Evolutionary conservation across 148 eudicot species (phyloP).

Genomic region (Rhododendron griersonianum): DNA sequence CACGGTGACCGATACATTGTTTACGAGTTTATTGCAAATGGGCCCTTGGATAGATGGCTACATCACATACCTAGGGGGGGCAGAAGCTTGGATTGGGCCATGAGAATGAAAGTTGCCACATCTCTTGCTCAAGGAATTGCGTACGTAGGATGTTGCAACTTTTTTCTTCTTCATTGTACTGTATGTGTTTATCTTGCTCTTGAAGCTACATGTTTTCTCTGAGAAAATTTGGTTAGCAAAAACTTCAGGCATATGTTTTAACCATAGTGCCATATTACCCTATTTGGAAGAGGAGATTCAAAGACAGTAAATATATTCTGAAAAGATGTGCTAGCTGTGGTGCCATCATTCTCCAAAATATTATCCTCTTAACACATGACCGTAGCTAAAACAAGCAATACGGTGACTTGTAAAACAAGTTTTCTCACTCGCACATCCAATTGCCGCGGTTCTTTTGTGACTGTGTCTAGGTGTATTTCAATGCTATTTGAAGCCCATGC

Average conservation of each 20-base stretch:
- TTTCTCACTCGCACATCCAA: neutral
- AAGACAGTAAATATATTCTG: neutral
- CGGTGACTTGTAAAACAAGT: neutral
- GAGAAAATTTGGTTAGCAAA: neutral
- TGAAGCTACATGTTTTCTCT: neutral
- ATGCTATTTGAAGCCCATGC: neutral
- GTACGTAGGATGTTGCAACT: constrained; percentile 36
- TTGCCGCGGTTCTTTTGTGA: neutral
- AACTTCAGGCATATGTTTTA: neutral
- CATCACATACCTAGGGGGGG: constrained; percentile 93
- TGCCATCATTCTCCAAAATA: neutral
- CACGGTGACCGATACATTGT: constrained; percentile 91
- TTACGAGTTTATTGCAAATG: constrained; percentile 80
- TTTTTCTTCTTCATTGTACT: neutral
- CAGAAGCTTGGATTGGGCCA: constrained; percentile 81
- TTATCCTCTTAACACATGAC: neutral
- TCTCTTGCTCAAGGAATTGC: constrained; percentile 97
- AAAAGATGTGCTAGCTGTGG: neutral
- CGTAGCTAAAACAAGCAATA: neutral
- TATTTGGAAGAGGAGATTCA: neutral
- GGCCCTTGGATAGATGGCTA: constrained; percentile 90
- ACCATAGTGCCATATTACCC: neutral
- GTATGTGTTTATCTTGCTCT: neutral
- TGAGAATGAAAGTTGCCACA: constrained; percentile 84
- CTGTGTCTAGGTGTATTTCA: neutral